Evolutionary conservation across 169 alveolate genomes (phyloP).

Genomic region (Cytauxzoon felis): DNA sequence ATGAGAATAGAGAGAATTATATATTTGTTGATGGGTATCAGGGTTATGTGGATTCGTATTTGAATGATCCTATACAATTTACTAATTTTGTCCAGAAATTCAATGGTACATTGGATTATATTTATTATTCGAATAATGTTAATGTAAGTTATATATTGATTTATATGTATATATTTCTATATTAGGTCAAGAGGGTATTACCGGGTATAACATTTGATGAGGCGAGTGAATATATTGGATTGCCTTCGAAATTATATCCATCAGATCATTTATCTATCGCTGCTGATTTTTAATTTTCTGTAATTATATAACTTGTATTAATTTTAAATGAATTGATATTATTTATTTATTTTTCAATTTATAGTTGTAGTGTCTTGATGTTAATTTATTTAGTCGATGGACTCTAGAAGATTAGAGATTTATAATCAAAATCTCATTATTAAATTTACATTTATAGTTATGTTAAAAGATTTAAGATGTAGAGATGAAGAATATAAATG

Average conservation of each 20-base stretch:
- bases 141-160: constrained; percentile 16
- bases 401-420: no score
- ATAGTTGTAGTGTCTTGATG: no score
- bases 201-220: constrained; percentile 54
- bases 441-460: no score
- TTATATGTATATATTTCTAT: not conserved
- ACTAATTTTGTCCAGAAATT: constrained; percentile 54
- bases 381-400: no score
- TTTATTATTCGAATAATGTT: constrained; percentile 44
- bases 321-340: not conserved
- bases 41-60: constrained; percentile 44
- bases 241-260: constrained; percentile 59
- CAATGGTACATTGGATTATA: constrained; percentile 57
- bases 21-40: constrained; percentile 22
- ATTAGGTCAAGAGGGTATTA: constrained; percentile 52
- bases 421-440: no score
- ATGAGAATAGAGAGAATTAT: constrained; percentile 5
- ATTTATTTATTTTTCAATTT: no score
- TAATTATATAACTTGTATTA: not conserved
- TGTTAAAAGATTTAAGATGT: no score
- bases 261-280: constrained; percentile 64
- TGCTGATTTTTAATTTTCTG: constrained; percentile 46
- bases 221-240: constrained; percentile 43
- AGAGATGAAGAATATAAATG: no score
- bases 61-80: constrained; percentile 27